A percentile compares a stretch with the other conserved stretches of the same genome.
phyloP scores from a whole-genome alignment of 768 basidiomycete genomes.

The Pisolithus sp. region DNA sequence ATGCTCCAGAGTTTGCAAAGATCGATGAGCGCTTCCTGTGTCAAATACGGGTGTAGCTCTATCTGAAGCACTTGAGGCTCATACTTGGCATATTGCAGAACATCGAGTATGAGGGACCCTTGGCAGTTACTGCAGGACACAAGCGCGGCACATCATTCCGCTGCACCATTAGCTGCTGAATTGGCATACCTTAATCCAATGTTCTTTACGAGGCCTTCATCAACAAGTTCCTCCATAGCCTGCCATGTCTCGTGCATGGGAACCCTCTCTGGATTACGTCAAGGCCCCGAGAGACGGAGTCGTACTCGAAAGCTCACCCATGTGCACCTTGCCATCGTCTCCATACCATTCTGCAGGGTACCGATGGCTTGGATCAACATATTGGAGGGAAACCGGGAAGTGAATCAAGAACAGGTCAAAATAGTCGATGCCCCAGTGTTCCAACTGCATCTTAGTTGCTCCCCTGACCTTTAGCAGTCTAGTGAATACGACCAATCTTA shows the following conservation, averaged over 20 bases:
- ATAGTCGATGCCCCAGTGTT: slow-evolving; percentile 78
- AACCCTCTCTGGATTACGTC: slow-evolving; percentile 41
- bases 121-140: slow-evolving; percentile 55
- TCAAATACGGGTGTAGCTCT: slow-evolving; percentile 52
- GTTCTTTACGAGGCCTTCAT: slow-evolving; percentile 64
- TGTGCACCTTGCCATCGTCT: slow-evolving; percentile 62
- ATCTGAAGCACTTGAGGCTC: slow-evolving; percentile 54
- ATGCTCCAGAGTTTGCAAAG: slow-evolving; percentile 40
- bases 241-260: slow-evolving; percentile 80
- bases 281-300: background rate
- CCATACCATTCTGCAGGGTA: slow-evolving; percentile 84
- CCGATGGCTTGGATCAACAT: slow-evolving; percentile 67
- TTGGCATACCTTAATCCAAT: slow-evolving; percentile 63
- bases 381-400: slow-evolving; percentile 78
- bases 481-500: background rate
- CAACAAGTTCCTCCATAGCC: slow-evolving; percentile 75
- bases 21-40: slow-evolving; percentile 41
- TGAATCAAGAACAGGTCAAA: slow-evolving; percentile 80
- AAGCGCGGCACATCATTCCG: background rate
- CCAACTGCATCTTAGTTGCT: slow-evolving; percentile 57
- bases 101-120: slow-evolving; percentile 65
- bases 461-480: slow-evolving; percentile 41
- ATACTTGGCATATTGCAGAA: slow-evolving; percentile 70
- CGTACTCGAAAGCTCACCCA: slow-evolving; percentile 37
- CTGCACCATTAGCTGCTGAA: background rate